Conservation (phyloP, 768 basidiomycete species). For the Hypholoma sublateritium region DNA sequence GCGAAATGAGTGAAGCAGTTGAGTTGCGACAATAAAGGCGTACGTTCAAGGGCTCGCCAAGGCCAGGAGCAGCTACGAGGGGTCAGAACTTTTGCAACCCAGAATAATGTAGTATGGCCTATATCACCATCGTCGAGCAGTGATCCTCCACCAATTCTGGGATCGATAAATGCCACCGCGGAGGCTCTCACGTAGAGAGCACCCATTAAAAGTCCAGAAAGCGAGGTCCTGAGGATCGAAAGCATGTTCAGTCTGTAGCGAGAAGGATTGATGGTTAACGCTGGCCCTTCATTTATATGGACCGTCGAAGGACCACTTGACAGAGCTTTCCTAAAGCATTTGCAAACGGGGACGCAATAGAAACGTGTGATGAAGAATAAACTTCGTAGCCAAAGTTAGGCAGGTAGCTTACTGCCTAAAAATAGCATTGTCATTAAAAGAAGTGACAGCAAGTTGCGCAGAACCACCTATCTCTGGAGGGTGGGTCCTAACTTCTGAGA, state of each 20-base stretch:
- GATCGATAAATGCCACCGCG: conserved; percentile 39
- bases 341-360: background rate
- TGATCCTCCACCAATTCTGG: conserved; percentile 51
- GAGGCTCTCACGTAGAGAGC: conserved; percentile 10
- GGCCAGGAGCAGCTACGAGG: conserved; percentile 28
- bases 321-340: background rate
- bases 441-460: background rate
- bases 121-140: conserved; percentile 58
- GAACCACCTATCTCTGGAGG: too few relatives aligned
- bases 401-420: background rate
- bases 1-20: conserved; percentile 53
- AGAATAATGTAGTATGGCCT: background rate
- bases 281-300: background rate
- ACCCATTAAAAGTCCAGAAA: conserved; percentile 1
- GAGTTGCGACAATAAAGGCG: conserved; percentile 24
- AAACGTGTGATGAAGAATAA: background rate
- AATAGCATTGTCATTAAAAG: background rate
- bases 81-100: background rate
- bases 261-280: background rate
- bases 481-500: too few relatives aligned
- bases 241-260: conserved; percentile 5
- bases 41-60: conserved; percentile 54
- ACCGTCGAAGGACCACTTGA: background rate
- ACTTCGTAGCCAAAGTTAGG: background rate
- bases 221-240: conserved; percentile 5